phyloP scores from a whole-genome alignment of 192 early-diverging fungal genomes.

The Umbelopsis isabellina region DNA sequence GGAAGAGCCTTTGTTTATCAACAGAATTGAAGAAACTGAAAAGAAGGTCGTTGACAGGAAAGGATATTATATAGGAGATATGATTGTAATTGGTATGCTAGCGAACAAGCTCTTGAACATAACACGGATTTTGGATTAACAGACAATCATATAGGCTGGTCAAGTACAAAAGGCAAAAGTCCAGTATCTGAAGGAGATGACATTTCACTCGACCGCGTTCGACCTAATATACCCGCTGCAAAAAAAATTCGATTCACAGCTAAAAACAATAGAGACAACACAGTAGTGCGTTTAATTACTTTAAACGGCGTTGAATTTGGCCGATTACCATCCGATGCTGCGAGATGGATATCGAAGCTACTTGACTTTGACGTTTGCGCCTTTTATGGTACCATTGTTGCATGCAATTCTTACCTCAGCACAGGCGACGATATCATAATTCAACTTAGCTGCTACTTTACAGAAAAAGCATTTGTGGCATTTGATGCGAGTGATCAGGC shows the following conservation, averaged over 20 bases:
- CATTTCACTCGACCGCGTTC: slow-evolving; percentile 39
- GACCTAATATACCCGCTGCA: slow-evolving; percentile 26
- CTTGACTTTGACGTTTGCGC: slow-evolving; percentile 48
- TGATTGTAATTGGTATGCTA: slow-evolving; percentile 18
- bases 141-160: slow-evolving; percentile 42
- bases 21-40: neutral
- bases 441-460: slow-evolving; percentile 43
- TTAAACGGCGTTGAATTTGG: slow-evolving; percentile 47
- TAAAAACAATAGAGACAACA: slow-evolving; percentile 38
- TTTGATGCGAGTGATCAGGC: neutral
- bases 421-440: slow-evolving; percentile 53
- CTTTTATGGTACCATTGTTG: slow-evolving; percentile 51
- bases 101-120: neutral
- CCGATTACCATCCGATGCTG: slow-evolving; percentile 42
- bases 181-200: slow-evolving; percentile 42
- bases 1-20: neutral
- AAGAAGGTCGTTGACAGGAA: neutral
- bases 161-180: slow-evolving; percentile 42
- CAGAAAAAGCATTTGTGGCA: slow-evolving; percentile 28
- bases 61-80: slow-evolving; percentile 32
- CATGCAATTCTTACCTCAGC: slow-evolving; percentile 27
- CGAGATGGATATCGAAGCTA: slow-evolving; percentile 49
- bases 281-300: slow-evolving; percentile 52
- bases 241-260: slow-evolving; percentile 25
- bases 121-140: slow-evolving; percentile 18